phyloP scores from a whole-genome alignment of 257 asterid genomes.

The Solanum dulcamara region DNA sequence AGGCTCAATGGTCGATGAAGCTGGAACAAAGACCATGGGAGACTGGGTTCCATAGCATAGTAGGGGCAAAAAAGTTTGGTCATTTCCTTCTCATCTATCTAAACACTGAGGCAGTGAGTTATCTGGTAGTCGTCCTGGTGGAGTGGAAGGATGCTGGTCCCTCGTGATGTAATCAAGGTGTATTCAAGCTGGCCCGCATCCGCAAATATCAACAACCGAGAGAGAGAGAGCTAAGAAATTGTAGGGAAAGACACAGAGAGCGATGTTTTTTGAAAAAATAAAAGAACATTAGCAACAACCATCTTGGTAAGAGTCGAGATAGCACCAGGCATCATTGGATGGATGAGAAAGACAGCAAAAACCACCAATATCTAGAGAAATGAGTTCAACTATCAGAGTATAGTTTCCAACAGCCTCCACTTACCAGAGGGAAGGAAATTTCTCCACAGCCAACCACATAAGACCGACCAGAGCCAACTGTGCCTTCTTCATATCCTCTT shows the following conservation, averaged over 20 bases:
- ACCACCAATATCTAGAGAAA: background rate
- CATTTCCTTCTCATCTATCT: background rate
- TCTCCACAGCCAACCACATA: constrained; percentile 84
- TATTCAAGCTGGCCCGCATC: background rate
- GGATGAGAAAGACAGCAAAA: background rate
- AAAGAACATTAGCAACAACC: background rate
- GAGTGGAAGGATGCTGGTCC: background rate
- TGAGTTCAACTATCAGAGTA: background rate
- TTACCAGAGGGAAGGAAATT: constrained; percentile 81
- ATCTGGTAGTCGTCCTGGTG: background rate
- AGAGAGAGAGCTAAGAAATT: background rate
- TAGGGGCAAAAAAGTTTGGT: background rate
- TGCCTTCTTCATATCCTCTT: constrained; percentile 94
- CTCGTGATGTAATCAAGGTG: background rate
- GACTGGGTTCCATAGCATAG: background rate
- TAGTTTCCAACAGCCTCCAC: constrained; percentile 10
- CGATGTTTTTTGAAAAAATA: background rate
- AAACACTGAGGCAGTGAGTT: background rate
- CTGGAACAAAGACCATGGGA: background rate
- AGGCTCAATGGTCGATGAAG: background rate
- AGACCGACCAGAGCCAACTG: constrained; percentile 90
- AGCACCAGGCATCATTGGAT: background rate
- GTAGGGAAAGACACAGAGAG: background rate
- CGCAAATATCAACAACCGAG: background rate
- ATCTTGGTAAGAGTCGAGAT: background rate